These are phyloP conservation scores for Cutaneotrichosporon spelunceum DNA, from an alignment of 1,284 basidiomycete genomes.

Conservation along the genomic window DNA sequence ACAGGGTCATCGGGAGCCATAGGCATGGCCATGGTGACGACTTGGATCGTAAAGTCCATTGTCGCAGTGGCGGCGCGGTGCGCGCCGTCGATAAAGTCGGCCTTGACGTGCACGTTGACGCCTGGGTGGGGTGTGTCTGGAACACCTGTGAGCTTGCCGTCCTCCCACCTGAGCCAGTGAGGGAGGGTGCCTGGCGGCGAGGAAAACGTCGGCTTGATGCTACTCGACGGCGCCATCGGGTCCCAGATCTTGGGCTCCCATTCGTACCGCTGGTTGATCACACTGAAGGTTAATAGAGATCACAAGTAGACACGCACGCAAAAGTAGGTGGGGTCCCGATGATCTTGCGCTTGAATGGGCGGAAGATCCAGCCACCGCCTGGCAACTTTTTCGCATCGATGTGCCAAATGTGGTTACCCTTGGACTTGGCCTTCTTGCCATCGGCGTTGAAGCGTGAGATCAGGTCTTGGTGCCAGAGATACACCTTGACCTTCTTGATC, in stretches of 20 bases:
- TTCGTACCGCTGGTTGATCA: constrained; percentile 73
- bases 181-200: constrained; percentile 71
- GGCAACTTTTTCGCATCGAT: constrained; percentile 83
- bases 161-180: constrained; percentile 83
- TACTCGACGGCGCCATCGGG: constrained; percentile 80
- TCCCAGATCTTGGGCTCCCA: constrained; percentile 97
- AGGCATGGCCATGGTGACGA: constrained; percentile 22
- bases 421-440: constrained; percentile 98
- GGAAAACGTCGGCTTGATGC: constrained; percentile 69
- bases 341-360: constrained; percentile 82
- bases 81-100: constrained; percentile 41
- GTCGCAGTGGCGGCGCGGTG: constrained; percentile 31
- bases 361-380: constrained; percentile 82
- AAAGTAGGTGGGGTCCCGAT: constrained; percentile 74
- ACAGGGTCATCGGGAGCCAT: constrained; percentile 5
- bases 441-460: constrained; percentile 99
- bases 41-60: constrained; percentile 37
- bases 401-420: constrained; percentile 99
- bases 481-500: constrained; percentile 81
- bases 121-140: constrained; percentile 33
- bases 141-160: constrained; percentile 54
- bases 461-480: constrained; percentile 86
- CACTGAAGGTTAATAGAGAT: constrained; percentile 21
- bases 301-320: constrained; percentile 55
- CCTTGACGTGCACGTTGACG: constrained; percentile 31